Base-by-base conservation (phyloP, 2,329 filamentous ascomycete species). In the Xylaria sp. region DNA sequence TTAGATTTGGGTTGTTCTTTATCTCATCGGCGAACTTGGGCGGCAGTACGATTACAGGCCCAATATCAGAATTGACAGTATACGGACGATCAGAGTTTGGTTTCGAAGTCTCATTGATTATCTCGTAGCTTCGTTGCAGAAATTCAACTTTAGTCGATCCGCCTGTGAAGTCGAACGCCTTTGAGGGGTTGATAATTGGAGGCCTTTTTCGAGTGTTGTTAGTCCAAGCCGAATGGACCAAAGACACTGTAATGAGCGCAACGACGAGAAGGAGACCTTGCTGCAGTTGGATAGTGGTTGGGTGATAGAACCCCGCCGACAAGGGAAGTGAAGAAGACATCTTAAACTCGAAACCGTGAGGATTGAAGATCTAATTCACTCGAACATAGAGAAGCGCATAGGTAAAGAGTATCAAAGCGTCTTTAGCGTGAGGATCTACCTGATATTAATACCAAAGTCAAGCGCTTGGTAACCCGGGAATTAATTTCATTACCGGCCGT, bases 101-200 rank as follows among this genome's bases (percentile, higher is more conserved):
- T 31, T 36, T 56, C 1, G 65, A 46, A 23, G 44, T 36, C 20
- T 58, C 46, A 9, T 67, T 20, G 13, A 67, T 26, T 4, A 67
- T 53, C 36, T 63, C 44, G 28, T 67, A 67, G 46, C 65, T 63
- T 40, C 38, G 59, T 36, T 59, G 53, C 13, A 67, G 59, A 23
- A 67, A 67, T 23, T 67, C 65, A 6, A 53, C 26, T 17, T 63
- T 67, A 6, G 28, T 63, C 28, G 59, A 59, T 28, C 46, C 38
- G 4, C 65, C 65, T 1, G 59, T 63, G 20, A 67, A 31, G 31
- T 67, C 59, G 28, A 63, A 59, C 7, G 40, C 4, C 3, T 59
- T 59, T 1, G 65, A 33, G 4, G 65, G 65, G n/a, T 67, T 67
- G 28, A 67, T 40, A 15, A 49, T 28, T 2, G 65, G 65, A 15